Evolutionary conservation across 345 rosid genomes (phyloP).

Genomic region (Cardamine occulta): DNA sequence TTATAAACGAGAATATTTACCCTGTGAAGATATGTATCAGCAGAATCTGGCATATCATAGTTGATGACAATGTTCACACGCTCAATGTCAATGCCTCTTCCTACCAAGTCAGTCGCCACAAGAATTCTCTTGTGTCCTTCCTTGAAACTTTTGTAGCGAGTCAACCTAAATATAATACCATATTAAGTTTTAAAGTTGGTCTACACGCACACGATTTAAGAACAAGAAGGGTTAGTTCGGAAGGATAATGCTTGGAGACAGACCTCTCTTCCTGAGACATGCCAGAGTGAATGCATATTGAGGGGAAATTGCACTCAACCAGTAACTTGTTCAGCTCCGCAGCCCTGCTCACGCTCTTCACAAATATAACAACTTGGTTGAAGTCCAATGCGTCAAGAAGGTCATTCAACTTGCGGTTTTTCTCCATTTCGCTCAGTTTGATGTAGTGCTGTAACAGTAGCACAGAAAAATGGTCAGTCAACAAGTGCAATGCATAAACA

Average conservation of each 20-base stretch:
- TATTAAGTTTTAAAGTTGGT: background rate
- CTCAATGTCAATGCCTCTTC: slow-evolving; percentile 97
- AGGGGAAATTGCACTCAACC: slow-evolving; percentile 94
- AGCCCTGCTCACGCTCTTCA: slow-evolving; percentile 94
- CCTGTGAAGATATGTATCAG: slow-evolving; percentile 97
- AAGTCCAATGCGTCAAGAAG: slow-evolving; percentile 70
- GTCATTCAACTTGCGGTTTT: slow-evolving; percentile 94
- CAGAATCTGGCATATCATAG: slow-evolving; percentile 99
- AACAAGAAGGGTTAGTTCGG: background rate
- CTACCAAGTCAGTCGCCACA: slow-evolving; percentile 96
- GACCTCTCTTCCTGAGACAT: slow-evolving; percentile 99
- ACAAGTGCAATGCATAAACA: background rate
- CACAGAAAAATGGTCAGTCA: background rate
- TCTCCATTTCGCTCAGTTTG: slow-evolving; percentile 93
- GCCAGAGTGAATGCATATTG: slow-evolving; percentile 98
- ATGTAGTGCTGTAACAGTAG: slow-evolving; percentile 79
- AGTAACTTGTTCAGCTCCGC: slow-evolving; percentile 95
- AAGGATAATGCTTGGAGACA: background rate
- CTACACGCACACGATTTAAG: background rate
- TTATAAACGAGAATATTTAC: slow-evolving; percentile 40
- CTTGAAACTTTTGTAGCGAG: slow-evolving; percentile 95
- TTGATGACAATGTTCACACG: slow-evolving; percentile 97
- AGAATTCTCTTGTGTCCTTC: slow-evolving; percentile 99
- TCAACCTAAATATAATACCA: slow-evolving; percentile 60
- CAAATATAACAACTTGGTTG: slow-evolving; percentile 97